Conservation (phyloP, 768 basidiomycete species). For the Tephrocybe sp. region DNA sequence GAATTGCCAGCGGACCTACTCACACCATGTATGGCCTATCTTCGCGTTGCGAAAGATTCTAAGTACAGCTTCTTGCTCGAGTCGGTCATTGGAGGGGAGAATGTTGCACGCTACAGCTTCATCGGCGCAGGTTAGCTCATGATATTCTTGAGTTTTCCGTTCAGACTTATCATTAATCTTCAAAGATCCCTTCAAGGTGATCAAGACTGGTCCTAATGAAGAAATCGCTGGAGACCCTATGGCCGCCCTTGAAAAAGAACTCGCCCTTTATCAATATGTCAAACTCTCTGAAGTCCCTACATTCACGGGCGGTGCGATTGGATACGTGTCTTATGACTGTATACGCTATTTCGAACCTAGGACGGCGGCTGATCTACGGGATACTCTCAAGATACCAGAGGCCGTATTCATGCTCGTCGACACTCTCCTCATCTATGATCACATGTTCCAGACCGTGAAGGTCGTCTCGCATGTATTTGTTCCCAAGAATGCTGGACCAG, state of each 20-base stretch:
- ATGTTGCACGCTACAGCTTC: slow-evolving; percentile 91
- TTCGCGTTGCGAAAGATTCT: slow-evolving; percentile 87
- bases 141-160: background rate
- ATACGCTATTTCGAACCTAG: slow-evolving; percentile 96
- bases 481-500: slow-evolving; percentile 62
- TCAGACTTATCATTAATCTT: background rate
- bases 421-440: slow-evolving; percentile 94
- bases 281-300: slow-evolving; percentile 90
- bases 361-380: slow-evolving; percentile 71
- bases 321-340: slow-evolving; percentile 96
- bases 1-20: slow-evolving; percentile 94
- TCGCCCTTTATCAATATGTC: slow-evolving; percentile 84
- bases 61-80: slow-evolving; percentile 95
- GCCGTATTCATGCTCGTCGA: slow-evolving; percentile 96
- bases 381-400: slow-evolving; percentile 87
- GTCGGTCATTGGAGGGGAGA: slow-evolving; percentile 88
- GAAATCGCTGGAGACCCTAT: slow-evolving; percentile 88
- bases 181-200: slow-evolving; percentile 88
- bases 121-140: slow-evolving; percentile 79
- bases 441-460: slow-evolving; percentile 92
- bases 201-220: slow-evolving; percentile 84
- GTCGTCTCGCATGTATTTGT: slow-evolving; percentile 95
- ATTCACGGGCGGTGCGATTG: slow-evolving; percentile 96
- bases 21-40: slow-evolving; percentile 96
- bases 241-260: slow-evolving; percentile 77